Percentiles rank a stretch among this genome's conserved stretches.
phyloP scores from a whole-genome alignment of 2,329 filamentous ascomycete genomes.

The Botrytis pseudocinerea region DNA sequence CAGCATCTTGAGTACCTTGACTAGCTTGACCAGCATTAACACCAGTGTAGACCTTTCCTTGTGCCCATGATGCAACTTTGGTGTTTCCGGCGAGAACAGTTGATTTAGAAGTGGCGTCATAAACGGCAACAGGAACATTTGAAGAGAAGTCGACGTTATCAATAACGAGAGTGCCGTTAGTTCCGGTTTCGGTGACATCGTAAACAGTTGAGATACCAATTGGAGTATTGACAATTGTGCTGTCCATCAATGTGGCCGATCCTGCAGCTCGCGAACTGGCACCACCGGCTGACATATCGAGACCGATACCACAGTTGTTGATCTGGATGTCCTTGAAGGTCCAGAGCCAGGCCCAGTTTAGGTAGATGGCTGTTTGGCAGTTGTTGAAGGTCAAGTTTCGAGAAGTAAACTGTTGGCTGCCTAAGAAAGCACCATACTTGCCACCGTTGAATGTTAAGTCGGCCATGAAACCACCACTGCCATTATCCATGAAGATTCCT shows the following conservation, averaged over 20 bases:
- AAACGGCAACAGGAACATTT: constrained; percentile 67
- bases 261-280: constrained; percentile 72
- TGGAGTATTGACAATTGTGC: constrained; percentile 71
- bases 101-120: constrained; percentile 54
- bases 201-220: constrained; percentile 79
- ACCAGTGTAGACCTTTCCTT: constrained; percentile 70
- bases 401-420: constrained; percentile 85
- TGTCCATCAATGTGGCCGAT: constrained; percentile 81
- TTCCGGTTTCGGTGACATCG: constrained; percentile 58
- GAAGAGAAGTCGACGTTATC: constrained; percentile 83
- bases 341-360: constrained; percentile 94
- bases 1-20: constrained; percentile 58
- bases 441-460: constrained; percentile 85
- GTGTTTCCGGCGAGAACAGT: constrained; percentile 69
- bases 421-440: constrained; percentile 73
- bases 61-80: constrained; percentile 70
- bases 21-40: constrained; percentile 51
- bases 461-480: constrained; percentile 79
- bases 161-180: constrained; percentile 79
- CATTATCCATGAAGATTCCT: constrained; percentile 84
- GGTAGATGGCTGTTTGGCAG: constrained; percentile 79
- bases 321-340: constrained; percentile 75
- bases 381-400: constrained; percentile 80
- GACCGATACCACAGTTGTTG: constrained; percentile 71
- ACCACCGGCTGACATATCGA: constrained; percentile 73